phyloP scores from a whole-genome alignment of 306 rosid genomes.

The Cyamopsis tetragonoloba region DNA sequence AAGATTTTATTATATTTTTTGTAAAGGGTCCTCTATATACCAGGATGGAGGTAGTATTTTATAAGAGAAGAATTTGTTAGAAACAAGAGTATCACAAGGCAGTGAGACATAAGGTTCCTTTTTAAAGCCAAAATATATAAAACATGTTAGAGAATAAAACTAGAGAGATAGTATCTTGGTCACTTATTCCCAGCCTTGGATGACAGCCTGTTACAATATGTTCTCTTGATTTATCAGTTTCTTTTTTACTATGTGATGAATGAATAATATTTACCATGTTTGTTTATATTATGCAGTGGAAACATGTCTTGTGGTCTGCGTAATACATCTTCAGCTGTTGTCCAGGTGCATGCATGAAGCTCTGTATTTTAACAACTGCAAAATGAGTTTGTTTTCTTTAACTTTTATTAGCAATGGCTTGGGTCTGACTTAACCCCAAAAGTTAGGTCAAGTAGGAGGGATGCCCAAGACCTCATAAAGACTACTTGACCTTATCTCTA shows the following conservation, averaged over 20 bases:
- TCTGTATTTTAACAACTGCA: not conserved
- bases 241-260: not conserved
- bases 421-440: too few relatives aligned
- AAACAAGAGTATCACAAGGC: not conserved
- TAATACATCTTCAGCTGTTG: conserved; percentile 61
- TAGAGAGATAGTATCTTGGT: not conserved
- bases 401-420: too few relatives aligned
- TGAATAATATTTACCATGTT: conserved; percentile 5
- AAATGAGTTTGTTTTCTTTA: conserved; percentile 15
- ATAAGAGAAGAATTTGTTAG: not conserved
- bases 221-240: not conserved
- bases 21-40: too few relatives aligned
- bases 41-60: too few relatives aligned
- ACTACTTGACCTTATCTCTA: too few relatives aligned
- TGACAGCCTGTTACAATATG: not conserved
- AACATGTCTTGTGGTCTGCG: conserved; percentile 78
- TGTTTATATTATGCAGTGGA: conserved; percentile 58
- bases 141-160: not conserved
- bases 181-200: not conserved
- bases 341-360: conserved; percentile 51
- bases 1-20: too few relatives aligned
- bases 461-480: too few relatives aligned
- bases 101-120: not conserved
- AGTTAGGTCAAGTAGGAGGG: too few relatives aligned
- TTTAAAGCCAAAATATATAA: not conserved